Conservation (phyloP, 2,329 filamentous ascomycete genomes). For the Phyllosticta ampelicida region DNA sequence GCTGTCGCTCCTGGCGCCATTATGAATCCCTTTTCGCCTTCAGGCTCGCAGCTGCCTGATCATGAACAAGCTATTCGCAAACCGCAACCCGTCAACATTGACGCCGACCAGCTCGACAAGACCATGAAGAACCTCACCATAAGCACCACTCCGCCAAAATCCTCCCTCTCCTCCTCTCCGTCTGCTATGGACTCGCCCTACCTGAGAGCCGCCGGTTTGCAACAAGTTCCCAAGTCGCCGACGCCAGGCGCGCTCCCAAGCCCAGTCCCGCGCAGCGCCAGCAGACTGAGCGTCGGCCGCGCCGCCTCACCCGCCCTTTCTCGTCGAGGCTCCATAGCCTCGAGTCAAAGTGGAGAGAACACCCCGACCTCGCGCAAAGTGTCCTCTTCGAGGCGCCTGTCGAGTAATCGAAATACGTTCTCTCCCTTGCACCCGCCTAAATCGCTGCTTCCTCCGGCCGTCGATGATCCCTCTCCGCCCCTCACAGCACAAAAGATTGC, state of each 20-base stretch:
- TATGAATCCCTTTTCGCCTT: neutral
- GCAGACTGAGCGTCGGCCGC: slow-evolving; percentile 29
- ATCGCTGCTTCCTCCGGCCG: slow-evolving; percentile 28
- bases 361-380: slow-evolving; percentile 24
- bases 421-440: slow-evolving; percentile 27
- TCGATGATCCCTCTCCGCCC: slow-evolving; percentile 29
- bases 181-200: slow-evolving; percentile 18
- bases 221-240: slow-evolving; percentile 20
- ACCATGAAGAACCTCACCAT: slow-evolving; percentile 29
- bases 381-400: slow-evolving; percentile 31
- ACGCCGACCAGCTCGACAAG: slow-evolving; percentile 22
- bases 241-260: slow-evolving; percentile 14
- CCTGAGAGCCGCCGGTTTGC: slow-evolving; percentile 13
- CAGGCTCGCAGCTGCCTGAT: neutral
- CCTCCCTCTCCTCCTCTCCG: slow-evolving; percentile 22
- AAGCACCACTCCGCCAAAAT: slow-evolving; percentile 20
- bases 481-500: slow-evolving; percentile 52
- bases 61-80: neutral
- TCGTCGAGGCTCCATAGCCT: slow-evolving; percentile 8
- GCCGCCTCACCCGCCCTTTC: slow-evolving; percentile 32
- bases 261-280: slow-evolving; percentile 33
- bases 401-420: slow-evolving; percentile 31
- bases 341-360: slow-evolving; percentile 3
- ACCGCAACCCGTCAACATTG: slow-evolving; percentile 24
- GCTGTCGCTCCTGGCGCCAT: neutral